Percentiles rank a stretch among this genome's conserved stretches.
phyloP scores from a whole-genome alignment of 495 filamentous ascomycete species.

The Terfezia boudieri region DNA sequence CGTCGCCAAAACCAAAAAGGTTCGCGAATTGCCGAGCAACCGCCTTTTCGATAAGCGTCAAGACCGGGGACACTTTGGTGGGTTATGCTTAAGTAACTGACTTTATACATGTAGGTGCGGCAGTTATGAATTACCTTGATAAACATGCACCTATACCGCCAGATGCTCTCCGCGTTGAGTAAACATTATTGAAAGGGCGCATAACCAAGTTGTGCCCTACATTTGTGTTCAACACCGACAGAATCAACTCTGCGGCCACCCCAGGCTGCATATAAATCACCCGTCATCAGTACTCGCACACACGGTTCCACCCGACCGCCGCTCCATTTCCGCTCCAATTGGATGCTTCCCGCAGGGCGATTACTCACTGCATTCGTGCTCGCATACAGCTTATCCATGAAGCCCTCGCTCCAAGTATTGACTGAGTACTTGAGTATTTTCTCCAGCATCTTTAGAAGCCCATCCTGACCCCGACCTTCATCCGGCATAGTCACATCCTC shows the following conservation, averaged over 20 bases:
- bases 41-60: conserved; percentile 66
- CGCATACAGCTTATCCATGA: conserved; percentile 79
- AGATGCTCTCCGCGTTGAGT: background rate
- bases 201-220: conserved; percentile 17
- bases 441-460: conserved; percentile 40
- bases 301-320: background rate
- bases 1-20: conserved; percentile 52
- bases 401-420: conserved; percentile 93
- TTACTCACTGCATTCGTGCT: conserved; percentile 50
- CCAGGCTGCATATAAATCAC: conserved; percentile 31
- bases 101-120: background rate
- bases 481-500: conserved; percentile 36
- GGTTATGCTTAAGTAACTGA: background rate
- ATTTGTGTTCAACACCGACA: conserved; percentile 73
- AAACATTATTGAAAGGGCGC: background rate
- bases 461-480: conserved; percentile 43
- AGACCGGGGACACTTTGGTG: conserved; percentile 54
- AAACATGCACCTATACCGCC: conserved; percentile 14
- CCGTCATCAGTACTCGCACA: background rate
- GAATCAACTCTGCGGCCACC: conserved; percentile 58
- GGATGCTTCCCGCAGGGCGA: background rate
- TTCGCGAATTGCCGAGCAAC: conserved; percentile 44
- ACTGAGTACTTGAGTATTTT: conserved; percentile 59
- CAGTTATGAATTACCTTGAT: conserved; percentile 14
- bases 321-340: no score